Evolutionary conservation across 495 filamentous ascomycete species (phyloP).

Genomic region (Penicillium daleae): DNA sequence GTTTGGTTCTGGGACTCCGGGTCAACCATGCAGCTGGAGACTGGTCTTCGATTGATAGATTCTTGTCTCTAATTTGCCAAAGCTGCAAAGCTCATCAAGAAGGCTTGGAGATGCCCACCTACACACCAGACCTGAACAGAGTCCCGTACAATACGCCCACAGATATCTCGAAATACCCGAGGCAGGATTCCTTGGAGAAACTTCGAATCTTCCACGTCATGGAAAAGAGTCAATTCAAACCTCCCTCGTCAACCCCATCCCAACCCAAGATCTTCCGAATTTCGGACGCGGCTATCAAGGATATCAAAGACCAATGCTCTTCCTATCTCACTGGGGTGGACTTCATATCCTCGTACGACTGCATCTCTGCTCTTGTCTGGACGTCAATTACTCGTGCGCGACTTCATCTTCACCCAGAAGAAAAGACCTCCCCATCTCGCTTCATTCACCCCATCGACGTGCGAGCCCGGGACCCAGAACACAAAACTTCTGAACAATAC

Average conservation of each 20-base stretch:
- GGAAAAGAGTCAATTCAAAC: constrained; percentile 24
- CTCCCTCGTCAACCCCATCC: constrained; percentile 9
- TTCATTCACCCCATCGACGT: constrained; percentile 31
- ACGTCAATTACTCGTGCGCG: constrained; percentile 25
- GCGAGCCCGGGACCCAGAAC: constrained; percentile 26
- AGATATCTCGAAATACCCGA: constrained; percentile 4
- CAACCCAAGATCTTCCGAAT: constrained; percentile 26
- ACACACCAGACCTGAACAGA: constrained; percentile 28
- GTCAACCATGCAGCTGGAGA: constrained; percentile 33
- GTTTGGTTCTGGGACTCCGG: constrained; percentile 26
- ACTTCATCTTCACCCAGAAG: constrained; percentile 23
- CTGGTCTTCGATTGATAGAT: constrained; percentile 31
- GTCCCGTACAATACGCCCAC: constrained; percentile 22
- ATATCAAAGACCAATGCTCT: constrained; percentile 23
- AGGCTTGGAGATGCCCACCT: constrained; percentile 19
- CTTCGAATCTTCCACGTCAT: constrained; percentile 22
- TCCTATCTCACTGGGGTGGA: constrained; percentile 18
- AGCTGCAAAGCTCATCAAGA: constrained; percentile 25
- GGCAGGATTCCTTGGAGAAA: constrained; percentile 18
- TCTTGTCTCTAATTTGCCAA: constrained; percentile 31
- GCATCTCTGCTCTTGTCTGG: constrained; percentile 32
- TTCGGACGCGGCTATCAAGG: constrained; percentile 16
- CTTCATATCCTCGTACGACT: constrained; percentile 34
- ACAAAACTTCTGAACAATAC: constrained; percentile 24
- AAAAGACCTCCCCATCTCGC: constrained; percentile 10